Evolutionary conservation across 805 yeast species (phyloP).

Genomic region (Geotrichum ghanense): DNA sequence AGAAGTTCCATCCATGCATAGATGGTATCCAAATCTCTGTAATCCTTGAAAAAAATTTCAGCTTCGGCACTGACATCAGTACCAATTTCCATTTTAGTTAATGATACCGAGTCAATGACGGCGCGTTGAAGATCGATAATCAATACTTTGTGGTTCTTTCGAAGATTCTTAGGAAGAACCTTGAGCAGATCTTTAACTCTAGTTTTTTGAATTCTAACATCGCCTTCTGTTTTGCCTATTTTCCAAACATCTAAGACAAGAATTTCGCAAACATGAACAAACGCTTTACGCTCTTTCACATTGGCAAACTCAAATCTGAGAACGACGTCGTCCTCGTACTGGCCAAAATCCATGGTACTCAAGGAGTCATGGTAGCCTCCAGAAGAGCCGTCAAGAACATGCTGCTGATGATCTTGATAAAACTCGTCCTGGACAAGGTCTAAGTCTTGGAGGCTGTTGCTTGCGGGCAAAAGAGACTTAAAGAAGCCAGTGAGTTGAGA

Average conservation of each 20-base stretch:
- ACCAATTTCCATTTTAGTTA: constrained; percentile 5
- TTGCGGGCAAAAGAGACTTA: not conserved
- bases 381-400: not conserved
- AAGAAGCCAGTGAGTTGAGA: not conserved
- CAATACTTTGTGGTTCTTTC: constrained; percentile 11
- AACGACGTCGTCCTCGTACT: constrained; percentile 34
- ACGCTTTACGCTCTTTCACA: constrained; percentile 11
- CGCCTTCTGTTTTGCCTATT: constrained; percentile 12
- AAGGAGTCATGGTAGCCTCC: not conserved
- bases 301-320: constrained; percentile 29
- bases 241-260: constrained; percentile 20
- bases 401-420: constrained; percentile 1
- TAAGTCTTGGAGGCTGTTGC: not conserved
- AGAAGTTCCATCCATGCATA: constrained; percentile 61
- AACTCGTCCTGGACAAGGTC: not conserved
- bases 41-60: constrained; percentile 52
- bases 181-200: constrained; percentile 14
- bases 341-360: constrained; percentile 25
- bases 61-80: constrained; percentile 1
- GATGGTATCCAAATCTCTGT: constrained; percentile 55
- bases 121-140: constrained; percentile 20
- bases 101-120: constrained; percentile 18
- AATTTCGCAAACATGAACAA: constrained; percentile 16
- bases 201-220: constrained; percentile 14
- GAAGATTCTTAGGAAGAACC: constrained; percentile 15